These are phyloP conservation scores for Penicillium brevicompactum DNA, from an alignment of 2,329 filamentous ascomycete genomes.

Conservation along the genomic window DNA sequence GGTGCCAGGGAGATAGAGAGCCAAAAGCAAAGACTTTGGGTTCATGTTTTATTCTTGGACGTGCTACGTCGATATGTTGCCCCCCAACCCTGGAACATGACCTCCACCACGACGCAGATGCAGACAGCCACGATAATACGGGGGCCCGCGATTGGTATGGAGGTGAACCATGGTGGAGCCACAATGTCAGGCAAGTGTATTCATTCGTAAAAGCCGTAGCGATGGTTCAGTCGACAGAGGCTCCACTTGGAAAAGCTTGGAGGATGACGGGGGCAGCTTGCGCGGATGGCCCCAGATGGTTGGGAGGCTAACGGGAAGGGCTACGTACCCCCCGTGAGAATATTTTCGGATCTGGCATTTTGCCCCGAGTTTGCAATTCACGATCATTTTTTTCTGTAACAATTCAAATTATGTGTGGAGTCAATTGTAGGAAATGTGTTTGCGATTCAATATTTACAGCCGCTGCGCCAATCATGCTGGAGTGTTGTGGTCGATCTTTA, in stretches of 20 bases:
- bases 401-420: background rate
- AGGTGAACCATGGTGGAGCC: background rate
- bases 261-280: constrained; percentile 9
- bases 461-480: background rate
- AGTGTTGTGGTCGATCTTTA: background rate
- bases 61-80: background rate
- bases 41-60: constrained; percentile 4
- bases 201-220: background rate
- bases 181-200: background rate
- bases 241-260: constrained; percentile 18
- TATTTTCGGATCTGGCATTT: background rate
- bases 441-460: background rate
- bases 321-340: constrained; percentile 4
- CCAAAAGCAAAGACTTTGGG: background rate
- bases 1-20: background rate
- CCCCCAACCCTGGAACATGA: constrained; percentile 2
- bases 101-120: background rate
- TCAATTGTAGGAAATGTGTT: background rate
- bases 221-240: background rate
- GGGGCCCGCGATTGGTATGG: background rate
- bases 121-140: background rate
- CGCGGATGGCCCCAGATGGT: constrained; percentile 3
- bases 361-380: background rate
- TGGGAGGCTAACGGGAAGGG: constrained; percentile 3
- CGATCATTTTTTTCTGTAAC: background rate